Evolutionary conservation across 495 filamentous ascomycete genomes (phyloP).

Genomic region (Neurospora sp.): DNA sequence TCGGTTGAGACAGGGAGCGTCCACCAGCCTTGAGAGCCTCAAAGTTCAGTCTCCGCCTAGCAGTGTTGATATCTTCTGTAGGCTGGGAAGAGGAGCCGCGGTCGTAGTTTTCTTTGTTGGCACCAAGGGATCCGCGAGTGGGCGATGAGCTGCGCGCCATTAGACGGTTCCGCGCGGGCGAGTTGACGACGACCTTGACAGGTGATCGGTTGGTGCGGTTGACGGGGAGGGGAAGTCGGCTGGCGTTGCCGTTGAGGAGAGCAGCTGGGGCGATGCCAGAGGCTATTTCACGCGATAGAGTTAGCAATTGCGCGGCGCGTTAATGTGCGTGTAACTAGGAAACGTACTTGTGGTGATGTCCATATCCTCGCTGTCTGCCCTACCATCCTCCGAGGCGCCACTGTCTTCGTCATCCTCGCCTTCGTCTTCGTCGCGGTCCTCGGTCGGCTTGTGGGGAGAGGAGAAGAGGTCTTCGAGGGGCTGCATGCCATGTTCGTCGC

Average conservation of each 20-base stretch:
- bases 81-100: constrained; percentile 12
- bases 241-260: constrained; percentile 22
- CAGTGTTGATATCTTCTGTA: not conserved
- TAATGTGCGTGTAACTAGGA: not conserved
- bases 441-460: constrained; percentile 47
- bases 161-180: constrained; percentile 41
- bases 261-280: constrained; percentile 20
- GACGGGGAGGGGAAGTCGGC: constrained; percentile 36
- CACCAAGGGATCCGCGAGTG: constrained; percentile 19
- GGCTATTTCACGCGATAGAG: constrained; percentile 1
- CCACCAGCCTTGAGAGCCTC: constrained; percentile 11
- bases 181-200: constrained; percentile 45
- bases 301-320: not conserved
- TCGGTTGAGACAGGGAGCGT: constrained; percentile 16
- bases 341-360: constrained; percentile 30
- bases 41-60: constrained; percentile 34
- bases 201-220: constrained; percentile 38
- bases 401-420: constrained; percentile 5
- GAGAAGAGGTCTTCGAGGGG: constrained; percentile 78
- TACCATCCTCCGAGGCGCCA: constrained; percentile 12
- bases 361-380: constrained; percentile 28
- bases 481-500: constrained; percentile 90
- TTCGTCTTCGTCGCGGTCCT: constrained; percentile 3
- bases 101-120: constrained; percentile 12
- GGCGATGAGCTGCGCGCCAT: constrained; percentile 36